Conservation (phyloP, 163 green algal species). For the Scenedesmus sp. region DNA sequence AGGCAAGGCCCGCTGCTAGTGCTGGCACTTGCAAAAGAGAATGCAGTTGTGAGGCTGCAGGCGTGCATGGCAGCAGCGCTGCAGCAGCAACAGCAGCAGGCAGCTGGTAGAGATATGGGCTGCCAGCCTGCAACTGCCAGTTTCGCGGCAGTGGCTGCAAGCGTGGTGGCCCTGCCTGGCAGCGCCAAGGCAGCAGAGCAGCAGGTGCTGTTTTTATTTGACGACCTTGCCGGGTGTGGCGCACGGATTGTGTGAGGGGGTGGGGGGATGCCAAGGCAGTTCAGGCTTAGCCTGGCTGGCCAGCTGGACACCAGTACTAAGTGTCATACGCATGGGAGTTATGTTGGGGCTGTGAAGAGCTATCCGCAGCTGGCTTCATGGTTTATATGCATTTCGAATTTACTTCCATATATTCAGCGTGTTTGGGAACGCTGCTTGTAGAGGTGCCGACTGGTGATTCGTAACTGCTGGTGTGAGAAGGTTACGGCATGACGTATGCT, state of each 20-base stretch:
- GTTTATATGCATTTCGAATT: too few relatives aligned
- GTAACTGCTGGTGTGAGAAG: background rate
- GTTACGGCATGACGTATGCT: background rate
- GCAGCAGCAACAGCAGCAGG: background rate
- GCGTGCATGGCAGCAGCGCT: background rate
- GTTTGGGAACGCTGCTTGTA: too few relatives aligned
- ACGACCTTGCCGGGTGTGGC: background rate
- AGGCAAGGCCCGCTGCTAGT: background rate
- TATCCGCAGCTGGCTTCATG: too few relatives aligned
- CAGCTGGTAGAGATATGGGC: background rate
- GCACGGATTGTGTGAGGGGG: background rate
- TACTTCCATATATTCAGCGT: background rate
- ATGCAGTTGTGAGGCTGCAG: background rate
- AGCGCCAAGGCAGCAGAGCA: background rate
- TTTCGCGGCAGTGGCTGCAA: background rate
- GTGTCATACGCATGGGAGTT: too few relatives aligned
- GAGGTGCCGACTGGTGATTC: background rate
- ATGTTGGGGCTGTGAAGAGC: too few relatives aligned
- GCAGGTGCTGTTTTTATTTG: background rate
- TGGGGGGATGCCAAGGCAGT: background rate
- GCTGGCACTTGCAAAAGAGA: background rate
- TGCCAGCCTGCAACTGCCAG: background rate
- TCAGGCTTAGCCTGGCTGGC: background rate
- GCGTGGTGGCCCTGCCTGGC: background rate
- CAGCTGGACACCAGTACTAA: background rate